phyloP scores from a whole-genome alignment of 768 basidiomycete species.

The Fistulinella prunicolor region DNA sequence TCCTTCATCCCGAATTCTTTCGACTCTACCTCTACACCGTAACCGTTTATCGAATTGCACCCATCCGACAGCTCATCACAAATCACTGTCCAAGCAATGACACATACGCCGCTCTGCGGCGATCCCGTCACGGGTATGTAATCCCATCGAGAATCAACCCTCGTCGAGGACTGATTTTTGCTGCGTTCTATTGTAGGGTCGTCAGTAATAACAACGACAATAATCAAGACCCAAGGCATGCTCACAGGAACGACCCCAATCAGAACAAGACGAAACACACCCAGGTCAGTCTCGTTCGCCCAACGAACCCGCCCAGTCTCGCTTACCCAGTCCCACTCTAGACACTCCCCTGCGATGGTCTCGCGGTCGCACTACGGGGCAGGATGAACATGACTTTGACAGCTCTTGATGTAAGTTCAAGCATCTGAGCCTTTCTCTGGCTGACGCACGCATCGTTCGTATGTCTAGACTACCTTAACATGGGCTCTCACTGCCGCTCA shows the following conservation, averaged over 20 bases:
- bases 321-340: not conserved
- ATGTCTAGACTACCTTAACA: constrained; percentile 1
- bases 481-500: constrained; percentile 18
- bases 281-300: constrained; percentile 8
- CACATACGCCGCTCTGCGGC: too few species aligned
- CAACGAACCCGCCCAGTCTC: too few species aligned
- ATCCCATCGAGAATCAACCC: too few species aligned
- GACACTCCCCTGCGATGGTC: constrained; percentile 2
- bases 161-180: too few species aligned
- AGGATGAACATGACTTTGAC: constrained; percentile 8
- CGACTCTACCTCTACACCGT: too few species aligned
- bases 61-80: too few species aligned
- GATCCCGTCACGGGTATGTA: too few species aligned
- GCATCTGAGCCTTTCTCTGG: too few species aligned
- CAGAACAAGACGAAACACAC: not conserved
- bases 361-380: constrained; percentile 11
- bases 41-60: too few species aligned
- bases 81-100: too few species aligned
- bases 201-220: not conserved
- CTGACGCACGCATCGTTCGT: not conserved
- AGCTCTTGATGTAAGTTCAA: not conserved
- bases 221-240: not conserved
- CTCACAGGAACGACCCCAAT: not conserved
- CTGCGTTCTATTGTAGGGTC: not conserved
- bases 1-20: too few species aligned